Evolutionary conservation across 495 filamentous ascomycete species (phyloP), one percentile per base, ranked within the genome.

Genomic region (Trypethelium eluteriae): DNA sequence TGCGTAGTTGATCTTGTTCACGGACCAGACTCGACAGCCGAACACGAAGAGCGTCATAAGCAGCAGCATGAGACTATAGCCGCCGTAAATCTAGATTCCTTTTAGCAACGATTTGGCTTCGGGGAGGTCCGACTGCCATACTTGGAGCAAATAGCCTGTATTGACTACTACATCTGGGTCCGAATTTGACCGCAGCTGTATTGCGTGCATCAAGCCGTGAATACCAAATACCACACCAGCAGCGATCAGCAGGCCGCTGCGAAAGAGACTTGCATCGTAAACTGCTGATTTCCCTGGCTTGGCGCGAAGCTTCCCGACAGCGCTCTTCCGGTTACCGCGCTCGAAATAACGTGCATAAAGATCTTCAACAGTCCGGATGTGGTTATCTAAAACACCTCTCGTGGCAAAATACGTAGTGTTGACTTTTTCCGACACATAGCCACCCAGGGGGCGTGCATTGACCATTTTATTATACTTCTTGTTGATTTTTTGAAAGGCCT

Each of bases 391-490:
- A 3, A 89, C 84, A 68, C 91, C 88, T 73, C 90, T 92, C 71
- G 89, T 86, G 18, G 95, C 93, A 73, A 97, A 98, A 81, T 88
- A 90, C 10, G 92, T 84, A 69, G 89, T 89, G 79, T 92, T 92
- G 64, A 98, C 90, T 72, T 91, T 93, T 68, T 96, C 94, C 10
- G 86, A 87, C 90, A 96, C 93, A 73, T 92, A 98, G 39, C 89
- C 82, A 69, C 88, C 82, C 7, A 88, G 83, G 2, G 90, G 89
- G 36, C 87, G 84, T 61, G 91, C 85, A 68, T 93, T 85, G 63
- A 91, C 84, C 5, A 86, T 84, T 76, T 98, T 98, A 79, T 98
- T 93, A 71, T 92, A 97, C 78, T 98, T 98, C 78, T 98, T 98
- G 76, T 94, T 98, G 73, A 98, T 92, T 75, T 98, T 98, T 7